A percentile compares a stretch with the other conserved stretches of the same genome.
phyloP scores from a whole-genome alignment of 768 basidiomycete genomes.

The Rhodocollybia butyracea region DNA sequence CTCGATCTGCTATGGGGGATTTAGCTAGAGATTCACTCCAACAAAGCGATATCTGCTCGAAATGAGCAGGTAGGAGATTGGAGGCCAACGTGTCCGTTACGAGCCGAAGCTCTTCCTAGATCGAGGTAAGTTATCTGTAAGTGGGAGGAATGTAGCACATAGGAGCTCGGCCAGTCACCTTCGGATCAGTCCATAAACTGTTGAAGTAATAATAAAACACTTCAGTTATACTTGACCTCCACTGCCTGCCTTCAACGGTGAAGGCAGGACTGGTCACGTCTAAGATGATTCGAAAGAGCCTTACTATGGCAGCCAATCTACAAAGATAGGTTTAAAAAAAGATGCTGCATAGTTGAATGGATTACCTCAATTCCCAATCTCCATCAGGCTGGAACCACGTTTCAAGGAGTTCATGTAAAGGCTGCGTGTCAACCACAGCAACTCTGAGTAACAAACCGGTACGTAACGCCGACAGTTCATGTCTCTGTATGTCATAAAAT shows the following conservation, averaged over 20 bases:
- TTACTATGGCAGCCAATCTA: slow-evolving; percentile 51
- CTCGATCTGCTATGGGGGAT: slow-evolving; percentile 53
- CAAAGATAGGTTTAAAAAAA: neutral
- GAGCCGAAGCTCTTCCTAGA: slow-evolving; percentile 66
- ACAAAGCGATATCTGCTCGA: slow-evolving; percentile 60
- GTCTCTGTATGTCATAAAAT: slow-evolving; percentile 59
- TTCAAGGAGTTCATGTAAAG: slow-evolving; percentile 51
- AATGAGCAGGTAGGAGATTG: slow-evolving; percentile 62
- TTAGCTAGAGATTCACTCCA: slow-evolving; percentile 63
- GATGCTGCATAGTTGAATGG: neutral
- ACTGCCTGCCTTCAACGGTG: slow-evolving; percentile 60
- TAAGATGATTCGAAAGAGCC: slow-evolving; percentile 61
- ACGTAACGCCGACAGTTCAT: slow-evolving; percentile 52
- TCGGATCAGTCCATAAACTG: slow-evolving; percentile 60
- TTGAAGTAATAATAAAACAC: slow-evolving; percentile 62
- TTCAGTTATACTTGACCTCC: slow-evolving; percentile 58
- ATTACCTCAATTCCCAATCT: slow-evolving; percentile 53
- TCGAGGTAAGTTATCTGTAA: neutral
- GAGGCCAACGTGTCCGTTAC: slow-evolving; percentile 55
- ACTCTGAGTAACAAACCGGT: slow-evolving; percentile 54
- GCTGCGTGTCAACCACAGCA: slow-evolving; percentile 60
- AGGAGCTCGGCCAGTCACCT: too few species aligned
- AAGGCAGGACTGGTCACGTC: slow-evolving; percentile 66
- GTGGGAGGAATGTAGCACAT: slow-evolving; percentile 13
- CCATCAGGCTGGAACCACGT: slow-evolving; percentile 31